Base-by-base conservation (phyloP, 1,139 yeast genomes). In the Taphrina pruni region DNA sequence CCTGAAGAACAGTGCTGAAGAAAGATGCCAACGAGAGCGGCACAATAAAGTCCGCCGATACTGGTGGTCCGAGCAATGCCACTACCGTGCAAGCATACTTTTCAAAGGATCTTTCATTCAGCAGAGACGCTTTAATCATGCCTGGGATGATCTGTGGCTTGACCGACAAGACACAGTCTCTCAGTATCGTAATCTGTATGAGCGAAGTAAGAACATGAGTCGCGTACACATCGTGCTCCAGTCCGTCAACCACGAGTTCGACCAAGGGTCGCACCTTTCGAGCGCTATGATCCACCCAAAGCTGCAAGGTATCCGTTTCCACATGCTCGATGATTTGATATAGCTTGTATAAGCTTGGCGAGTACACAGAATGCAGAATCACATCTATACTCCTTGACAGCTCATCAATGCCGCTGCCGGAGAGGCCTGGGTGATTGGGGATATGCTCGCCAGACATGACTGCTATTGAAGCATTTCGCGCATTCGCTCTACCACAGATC, bases 31-130 rank as follows among this genome's bases (percentile, higher is more conserved):
- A 14, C 2, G 35, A 39, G 6, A n/a, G 48, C 9, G 67, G 67
- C 6, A 38, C 51, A 26, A 46, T 9, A 21, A 11, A 55, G 9
- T 43, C 56, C 14, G 45, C 55, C 11, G 55, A 20, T 14, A 64
- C 9, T 9, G 45, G 41, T 5, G 36, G 55, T 9, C 60, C 48
- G 12, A 64, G 38, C 21, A 64, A 21, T 20, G 67, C 45, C 32
- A 32, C 20, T 43, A 46, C 43, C n/a, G 17, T 20, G 21, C 48
- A 17, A 1, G 61, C 26, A 12, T 45, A 64, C 21, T 46, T 43
- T 50, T 55, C 55, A 48, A 64, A 64, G 6, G 67, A 54, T 35
- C 20, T 43, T 38, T 64, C 61, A 36, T 55, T 55, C n/a, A 41
- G 39, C 35, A 64, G 36, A 11, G 61, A 46, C 9, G 54, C 48